These are phyloP conservation scores for Calonectria fujianensis DNA, from an alignment of 2,329 filamentous ascomycete species.

Conservation along the genomic window DNA sequence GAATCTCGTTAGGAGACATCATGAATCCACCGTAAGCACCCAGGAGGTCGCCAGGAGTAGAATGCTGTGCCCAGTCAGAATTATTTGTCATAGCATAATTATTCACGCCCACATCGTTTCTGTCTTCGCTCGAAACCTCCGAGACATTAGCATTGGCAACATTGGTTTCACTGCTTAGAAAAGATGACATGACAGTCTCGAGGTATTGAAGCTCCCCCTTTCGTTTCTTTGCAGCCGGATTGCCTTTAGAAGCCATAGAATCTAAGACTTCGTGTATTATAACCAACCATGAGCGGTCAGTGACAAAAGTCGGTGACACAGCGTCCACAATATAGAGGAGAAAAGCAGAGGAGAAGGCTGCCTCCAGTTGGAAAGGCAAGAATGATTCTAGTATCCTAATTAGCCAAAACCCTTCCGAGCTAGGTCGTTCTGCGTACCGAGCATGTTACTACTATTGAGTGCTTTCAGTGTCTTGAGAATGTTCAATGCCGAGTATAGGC, in stretches of 20 bases:
- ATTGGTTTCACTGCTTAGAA: conserved; percentile 1
- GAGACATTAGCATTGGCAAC: not conserved
- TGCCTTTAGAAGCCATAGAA: conserved; percentile 17
- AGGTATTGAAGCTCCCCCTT: conserved; percentile 32
- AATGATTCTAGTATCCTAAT: conserved; percentile 4
- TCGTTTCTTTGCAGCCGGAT: conserved; percentile 29
- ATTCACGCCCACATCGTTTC: not conserved
- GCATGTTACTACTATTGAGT: conserved; percentile 12
- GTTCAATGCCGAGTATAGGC: conserved; percentile 24
- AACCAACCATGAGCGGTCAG: conserved; percentile 16
- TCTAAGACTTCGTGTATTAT: conserved; percentile 12
- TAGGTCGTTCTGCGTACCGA: not conserved
- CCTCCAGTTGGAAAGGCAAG: conserved; percentile 24
- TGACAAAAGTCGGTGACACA: conserved; percentile 2
- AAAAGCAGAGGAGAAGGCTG: conserved; percentile 26
- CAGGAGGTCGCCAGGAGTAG: not conserved
- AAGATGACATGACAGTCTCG: conserved; percentile 32
- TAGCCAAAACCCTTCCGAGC: not conserved
- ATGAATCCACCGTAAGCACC: conserved; percentile 7
- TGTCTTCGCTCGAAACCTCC: not conserved
- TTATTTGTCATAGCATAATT: not conserved
- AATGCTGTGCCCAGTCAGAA: not conserved
- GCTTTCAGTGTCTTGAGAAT: conserved; percentile 22
- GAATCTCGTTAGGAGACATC: conserved; percentile 10
- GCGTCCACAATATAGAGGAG: conserved; percentile 23